Conservation (phyloP, 2,329 filamentous ascomycete genomes). For the Balansia obtecta region DNA sequence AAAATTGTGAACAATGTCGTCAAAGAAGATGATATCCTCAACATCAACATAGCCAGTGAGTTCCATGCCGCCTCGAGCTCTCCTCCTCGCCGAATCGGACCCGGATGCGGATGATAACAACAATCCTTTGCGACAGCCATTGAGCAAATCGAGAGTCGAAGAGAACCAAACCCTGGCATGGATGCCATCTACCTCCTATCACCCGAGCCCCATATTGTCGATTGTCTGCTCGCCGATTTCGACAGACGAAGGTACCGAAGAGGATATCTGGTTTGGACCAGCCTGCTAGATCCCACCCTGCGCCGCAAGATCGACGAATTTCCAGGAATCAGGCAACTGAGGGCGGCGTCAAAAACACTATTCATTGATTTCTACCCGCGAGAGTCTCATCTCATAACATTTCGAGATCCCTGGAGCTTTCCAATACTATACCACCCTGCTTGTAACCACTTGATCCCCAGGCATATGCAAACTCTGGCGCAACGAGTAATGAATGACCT, state of each 20-base stretch:
- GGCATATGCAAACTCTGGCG: conserved; percentile 73
- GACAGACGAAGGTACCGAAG: conserved; percentile 71
- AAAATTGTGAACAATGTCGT: conserved; percentile 83
- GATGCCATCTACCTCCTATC: conserved; percentile 91
- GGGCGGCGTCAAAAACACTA: conserved; percentile 69
- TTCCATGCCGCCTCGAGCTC: conserved; percentile 7
- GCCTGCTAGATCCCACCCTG: conserved; percentile 56
- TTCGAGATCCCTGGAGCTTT: conserved; percentile 93
- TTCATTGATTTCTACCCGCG: conserved; percentile 83
- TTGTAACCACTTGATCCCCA: conserved; percentile 72
- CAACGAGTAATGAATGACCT: conserved; percentile 54
- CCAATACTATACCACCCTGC: conserved; percentile 81
- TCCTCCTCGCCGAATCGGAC: conserved; percentile 6
- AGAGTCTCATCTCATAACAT: conserved; percentile 84
- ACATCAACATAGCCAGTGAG: conserved; percentile 89
- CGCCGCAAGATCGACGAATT: conserved; percentile 65
- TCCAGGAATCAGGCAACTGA: conserved; percentile 55
- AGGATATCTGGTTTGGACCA: conserved; percentile 75
- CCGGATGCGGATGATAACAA: conserved; percentile 5
- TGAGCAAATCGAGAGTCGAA: conserved; percentile 80
- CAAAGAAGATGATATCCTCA: conserved; percentile 93
- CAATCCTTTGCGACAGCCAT: conserved; percentile 52
- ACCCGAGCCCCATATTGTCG: conserved; percentile 75
- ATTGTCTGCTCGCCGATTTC: conserved; percentile 88
- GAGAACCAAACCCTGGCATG: conserved; percentile 75